A percentile compares a stretch with the other conserved stretches of the same genome.
Evolutionary conservation across 306 rosid species (phyloP).

Genomic region (Inga leiocalycina): DNA sequence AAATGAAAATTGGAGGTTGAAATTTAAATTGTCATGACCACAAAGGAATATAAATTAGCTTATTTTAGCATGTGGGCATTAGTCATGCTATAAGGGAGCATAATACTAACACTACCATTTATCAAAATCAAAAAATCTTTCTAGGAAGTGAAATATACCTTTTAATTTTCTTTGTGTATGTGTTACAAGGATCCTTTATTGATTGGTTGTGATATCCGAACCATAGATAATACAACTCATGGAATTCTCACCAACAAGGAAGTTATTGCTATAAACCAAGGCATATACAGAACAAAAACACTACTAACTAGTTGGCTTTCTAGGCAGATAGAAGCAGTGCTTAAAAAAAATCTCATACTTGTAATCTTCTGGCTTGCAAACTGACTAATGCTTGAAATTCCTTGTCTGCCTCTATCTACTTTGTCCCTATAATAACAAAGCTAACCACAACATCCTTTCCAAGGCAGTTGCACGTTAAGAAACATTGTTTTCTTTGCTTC

Average conservation of each 20-base stretch:
- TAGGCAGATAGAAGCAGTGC: not conserved
- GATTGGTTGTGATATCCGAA: slow-evolving; percentile 59
- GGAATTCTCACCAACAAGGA: slow-evolving; percentile 50
- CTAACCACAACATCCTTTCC: slow-evolving; percentile 72
- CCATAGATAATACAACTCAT: slow-evolving; percentile 45
- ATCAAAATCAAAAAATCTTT: not conserved
- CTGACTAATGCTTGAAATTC: slow-evolving; percentile 90
- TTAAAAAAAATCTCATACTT: not conserved
- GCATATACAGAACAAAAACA: slow-evolving; percentile 26
- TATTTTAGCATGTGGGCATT: slow-evolving; percentile 66
- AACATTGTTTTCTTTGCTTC: slow-evolving; percentile 41
- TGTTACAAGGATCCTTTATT: slow-evolving; percentile 57
- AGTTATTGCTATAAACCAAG: slow-evolving; percentile 71
- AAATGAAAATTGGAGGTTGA: too few relatives aligned
- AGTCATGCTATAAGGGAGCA: not conserved
- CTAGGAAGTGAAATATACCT: not conserved
- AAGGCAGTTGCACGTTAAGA: slow-evolving; percentile 72
- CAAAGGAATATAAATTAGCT: slow-evolving; percentile 56
- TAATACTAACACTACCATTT: not conserved
- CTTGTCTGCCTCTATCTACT: slow-evolving; percentile 89
- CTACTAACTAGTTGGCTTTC: not conserved
- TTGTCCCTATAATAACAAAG: slow-evolving; percentile 73
- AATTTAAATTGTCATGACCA: slow-evolving; percentile 35
- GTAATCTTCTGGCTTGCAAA: slow-evolving; percentile 47
- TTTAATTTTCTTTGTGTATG: not conserved